Evolutionary conservation across 2,329 filamentous ascomycete species (phyloP), one percentile per base, ranked within the genome.

Genomic region (Sordariomycetes sp.): DNA sequence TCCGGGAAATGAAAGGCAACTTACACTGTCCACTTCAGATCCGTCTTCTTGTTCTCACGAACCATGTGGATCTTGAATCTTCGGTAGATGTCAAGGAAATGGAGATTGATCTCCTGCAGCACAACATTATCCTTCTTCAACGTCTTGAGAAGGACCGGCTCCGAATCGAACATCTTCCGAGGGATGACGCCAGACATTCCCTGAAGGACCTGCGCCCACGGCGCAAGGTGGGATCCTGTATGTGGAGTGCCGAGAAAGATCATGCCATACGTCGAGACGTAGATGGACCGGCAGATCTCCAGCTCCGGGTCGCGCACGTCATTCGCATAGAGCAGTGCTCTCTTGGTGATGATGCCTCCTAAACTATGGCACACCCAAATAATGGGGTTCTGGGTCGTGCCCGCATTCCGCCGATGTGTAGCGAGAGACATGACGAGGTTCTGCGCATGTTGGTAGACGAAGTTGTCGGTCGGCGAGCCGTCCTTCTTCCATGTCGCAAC

Each of bases 211-310:
- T 79, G 71, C 0, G 82, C 87, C 86, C 86, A 89, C 64, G 81
- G 79, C 1, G 87, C 87, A 1, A 85, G 71, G 61, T 85, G 84
- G 1, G 86, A 83, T 10, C 87, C 88, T 20, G 79, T 82, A 68
- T 91, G 88, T 7, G 88, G 88, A 16, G 88, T 92, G 16, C 88
- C 88, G 32, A 92, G 76, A 67, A 92, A 92, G 37, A 91, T 76
- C 59, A 91, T 81, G 25, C 84, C 88, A 65, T 86, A 91, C 0
- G 88, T 91, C 1, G 86, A 90, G 11, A 90, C 79, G 63, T 81
- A 90, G 57, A 90, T 81, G 12, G 85, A 86, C 22, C 86, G 80
- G 40, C 83, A 77, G 58, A 87, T 79, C 60, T 88, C 81, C 43
- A 84, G 79, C 63, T 82, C 78, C 59, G 79, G 77, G 48, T 77